Evolutionary conservation across 2,329 filamentous ascomycete species (phyloP), one percentile per base, ranked within the genome.

Genomic region (Didymella sp.): DNA sequence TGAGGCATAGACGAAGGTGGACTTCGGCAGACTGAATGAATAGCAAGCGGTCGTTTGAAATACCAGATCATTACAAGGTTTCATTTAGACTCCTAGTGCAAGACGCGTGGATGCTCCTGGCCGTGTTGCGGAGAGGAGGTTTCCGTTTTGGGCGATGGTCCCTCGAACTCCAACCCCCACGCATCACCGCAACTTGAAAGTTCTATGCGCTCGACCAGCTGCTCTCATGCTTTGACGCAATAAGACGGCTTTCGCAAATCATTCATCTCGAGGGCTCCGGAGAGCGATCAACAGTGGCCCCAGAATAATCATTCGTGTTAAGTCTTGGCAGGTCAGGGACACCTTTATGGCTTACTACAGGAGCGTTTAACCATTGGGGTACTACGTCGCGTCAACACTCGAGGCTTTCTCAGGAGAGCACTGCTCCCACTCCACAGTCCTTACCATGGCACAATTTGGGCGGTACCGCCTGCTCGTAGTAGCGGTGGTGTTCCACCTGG

Each of bases 401-500:
- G 49, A 50, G 62, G 56, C 60, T 59, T 72, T 63, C 68, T 60
- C 38, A 49, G 54, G 61, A 68, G 68, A 68, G 67, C 60, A 61
- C 55, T 64, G 56, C 61, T 71, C 63, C 42, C 68, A 25, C 33
- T 51, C 41, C 50, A 59, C 57, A 49, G 15, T 49, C 35, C 50
- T 63, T 59, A 65, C 48, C 52, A 82, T 82, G 80, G 79, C 79
- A 68, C 83, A 85, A 70, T 77, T 87, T 58, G 81, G 85, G 66
- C 91, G 93, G 73, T 85, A 90, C 72, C 89, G 88, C 73, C 98
- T 99, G 76, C 79, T 98, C 76, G 88, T 89, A 74, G 86, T 96
- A 73, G 95, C 95, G 68, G 85, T 97, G 73, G 80, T 94, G 59
- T 99, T 99, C 76, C 96, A 99, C 78, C 77, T 98, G 51, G 86